These are phyloP conservation scores for Teratosphaeria gauchensis DNA, from an alignment of 2,329 filamentous ascomycete species.

Conservation along the genomic window DNA sequence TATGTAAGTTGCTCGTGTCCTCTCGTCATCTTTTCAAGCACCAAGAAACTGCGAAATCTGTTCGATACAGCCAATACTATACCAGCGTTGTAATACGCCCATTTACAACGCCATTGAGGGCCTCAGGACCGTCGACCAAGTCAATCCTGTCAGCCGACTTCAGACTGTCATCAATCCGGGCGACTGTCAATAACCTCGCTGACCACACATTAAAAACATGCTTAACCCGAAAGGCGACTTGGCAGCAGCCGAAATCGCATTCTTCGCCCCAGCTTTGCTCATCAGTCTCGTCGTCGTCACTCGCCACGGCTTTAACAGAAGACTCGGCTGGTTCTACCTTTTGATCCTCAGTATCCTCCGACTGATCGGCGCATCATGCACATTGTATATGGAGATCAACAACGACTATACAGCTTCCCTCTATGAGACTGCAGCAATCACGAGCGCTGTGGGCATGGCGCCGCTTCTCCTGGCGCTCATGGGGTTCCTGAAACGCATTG, in stretches of 20 bases:
- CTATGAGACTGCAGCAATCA: constrained; percentile 16
- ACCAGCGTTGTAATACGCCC: too few species aligned
- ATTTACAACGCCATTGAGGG: too few species aligned
- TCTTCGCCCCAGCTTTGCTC: constrained; percentile 14
- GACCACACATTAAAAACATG: constrained; percentile 4
- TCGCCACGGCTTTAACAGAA: constrained; percentile 16
- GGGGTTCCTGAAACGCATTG: constrained; percentile 15
- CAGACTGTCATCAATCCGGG: too few species aligned
- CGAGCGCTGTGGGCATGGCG: constrained; percentile 17
- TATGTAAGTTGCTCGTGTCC: too few species aligned
- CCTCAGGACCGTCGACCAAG: too few species aligned
- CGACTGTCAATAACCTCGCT: too few species aligned
- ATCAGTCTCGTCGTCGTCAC: constrained; percentile 12
- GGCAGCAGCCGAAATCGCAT: constrained; percentile 17
- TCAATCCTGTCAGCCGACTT: too few species aligned
- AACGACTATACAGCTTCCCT: constrained; percentile 10
- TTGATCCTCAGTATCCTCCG: constrained; percentile 16
- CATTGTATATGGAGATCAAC: constrained; percentile 16
- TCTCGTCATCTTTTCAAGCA: too few species aligned
- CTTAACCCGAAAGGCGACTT: constrained; percentile 12
- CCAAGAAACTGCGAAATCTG: too few species aligned
- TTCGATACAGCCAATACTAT: too few species aligned
- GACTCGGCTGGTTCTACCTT: constrained; percentile 18
- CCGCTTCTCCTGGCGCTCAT: constrained; percentile 18
- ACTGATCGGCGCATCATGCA: constrained; percentile 16